phyloP scores from a whole-genome alignment of 495 filamentous ascomycete species.

The Podospora tetraspora region DNA sequence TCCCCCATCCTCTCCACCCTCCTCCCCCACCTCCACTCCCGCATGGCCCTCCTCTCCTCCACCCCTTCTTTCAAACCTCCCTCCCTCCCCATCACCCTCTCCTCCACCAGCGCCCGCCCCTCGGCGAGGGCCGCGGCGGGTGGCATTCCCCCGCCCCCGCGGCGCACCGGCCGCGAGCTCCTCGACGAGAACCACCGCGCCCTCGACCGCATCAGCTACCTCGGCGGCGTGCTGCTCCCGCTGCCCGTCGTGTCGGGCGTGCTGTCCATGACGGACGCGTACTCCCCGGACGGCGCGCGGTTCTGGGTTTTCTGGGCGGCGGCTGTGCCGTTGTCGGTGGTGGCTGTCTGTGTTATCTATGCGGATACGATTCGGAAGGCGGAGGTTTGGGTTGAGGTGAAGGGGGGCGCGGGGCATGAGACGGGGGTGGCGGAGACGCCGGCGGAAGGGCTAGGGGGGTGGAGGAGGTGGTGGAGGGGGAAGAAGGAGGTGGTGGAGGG shows the following conservation, averaged over 20 bases:
- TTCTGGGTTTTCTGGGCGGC: constrained; percentile 43
- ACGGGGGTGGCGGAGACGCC: background rate
- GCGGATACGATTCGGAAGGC: constrained; percentile 40
- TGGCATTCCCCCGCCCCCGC: background rate
- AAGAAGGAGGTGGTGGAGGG: background rate
- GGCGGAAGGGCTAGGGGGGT: background rate
- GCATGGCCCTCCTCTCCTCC: constrained; percentile 18
- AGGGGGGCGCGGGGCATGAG: background rate
- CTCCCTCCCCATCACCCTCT: background rate
- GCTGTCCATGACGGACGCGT: constrained; percentile 38
- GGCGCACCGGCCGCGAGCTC: background rate
- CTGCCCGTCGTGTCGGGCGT: constrained; percentile 39
- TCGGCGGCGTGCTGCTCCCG: constrained; percentile 40
- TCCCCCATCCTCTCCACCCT: constrained; percentile 9
- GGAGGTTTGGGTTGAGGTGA: constrained; percentile 43
- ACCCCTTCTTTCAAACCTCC: background rate
- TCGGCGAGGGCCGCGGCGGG: background rate
- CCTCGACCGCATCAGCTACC: constrained; percentile 39
- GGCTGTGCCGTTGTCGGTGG: constrained; percentile 27
- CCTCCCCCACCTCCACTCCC: constrained; percentile 24
- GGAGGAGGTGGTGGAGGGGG: background rate
- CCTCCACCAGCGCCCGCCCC: background rate
- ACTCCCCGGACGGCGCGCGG: constrained; percentile 26
- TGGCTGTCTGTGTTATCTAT: constrained; percentile 36
- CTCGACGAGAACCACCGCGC: constrained; percentile 32